Conservation (phyloP, 2,329 filamentous ascomycete species). For the Pezicula radicicola region DNA sequence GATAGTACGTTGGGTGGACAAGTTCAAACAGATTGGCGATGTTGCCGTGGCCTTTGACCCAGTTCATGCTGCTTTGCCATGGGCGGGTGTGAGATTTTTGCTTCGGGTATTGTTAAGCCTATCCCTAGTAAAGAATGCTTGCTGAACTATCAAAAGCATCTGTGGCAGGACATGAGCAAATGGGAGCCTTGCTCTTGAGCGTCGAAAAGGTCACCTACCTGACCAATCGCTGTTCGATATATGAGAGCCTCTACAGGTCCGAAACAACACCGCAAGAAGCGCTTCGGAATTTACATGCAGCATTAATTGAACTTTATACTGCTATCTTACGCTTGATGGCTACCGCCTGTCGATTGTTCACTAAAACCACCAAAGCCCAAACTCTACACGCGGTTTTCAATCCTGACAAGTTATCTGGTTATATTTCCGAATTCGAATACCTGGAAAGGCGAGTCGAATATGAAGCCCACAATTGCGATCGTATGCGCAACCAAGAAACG, state of each 20-base stretch:
- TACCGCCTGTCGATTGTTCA: neutral
- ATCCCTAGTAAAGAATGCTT: neutral
- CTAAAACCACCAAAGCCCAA: constrained; percentile 6
- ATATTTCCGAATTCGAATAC: constrained; percentile 8
- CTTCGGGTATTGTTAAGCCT: constrained; percentile 11
- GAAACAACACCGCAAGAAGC: neutral
- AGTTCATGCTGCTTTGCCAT: constrained; percentile 21
- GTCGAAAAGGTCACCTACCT: constrained; percentile 15
- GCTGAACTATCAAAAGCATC: neutral
- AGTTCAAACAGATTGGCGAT: constrained; percentile 22
- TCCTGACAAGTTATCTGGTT: constrained; percentile 2
- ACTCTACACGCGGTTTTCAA: constrained; percentile 9
- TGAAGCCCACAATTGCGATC: constrained; percentile 9
- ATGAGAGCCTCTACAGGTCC: constrained; percentile 16
- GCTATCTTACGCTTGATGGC: constrained; percentile 13
- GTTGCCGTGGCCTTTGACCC: constrained; percentile 19
- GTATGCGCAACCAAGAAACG: constrained; percentile 1
- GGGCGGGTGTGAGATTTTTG: constrained; percentile 23
- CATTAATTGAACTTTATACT: constrained; percentile 16
- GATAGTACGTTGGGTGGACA: constrained; percentile 17
- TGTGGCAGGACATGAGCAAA: constrained; percentile 9
- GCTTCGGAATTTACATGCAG: constrained; percentile 5
- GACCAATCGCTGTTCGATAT: constrained; percentile 17
- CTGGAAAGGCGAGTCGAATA: constrained; percentile 8
- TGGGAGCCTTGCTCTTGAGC: constrained; percentile 11